Evolutionary conservation across 169 alveolate species (phyloP).

Genomic region (Theileria luwenshuni): DNA sequence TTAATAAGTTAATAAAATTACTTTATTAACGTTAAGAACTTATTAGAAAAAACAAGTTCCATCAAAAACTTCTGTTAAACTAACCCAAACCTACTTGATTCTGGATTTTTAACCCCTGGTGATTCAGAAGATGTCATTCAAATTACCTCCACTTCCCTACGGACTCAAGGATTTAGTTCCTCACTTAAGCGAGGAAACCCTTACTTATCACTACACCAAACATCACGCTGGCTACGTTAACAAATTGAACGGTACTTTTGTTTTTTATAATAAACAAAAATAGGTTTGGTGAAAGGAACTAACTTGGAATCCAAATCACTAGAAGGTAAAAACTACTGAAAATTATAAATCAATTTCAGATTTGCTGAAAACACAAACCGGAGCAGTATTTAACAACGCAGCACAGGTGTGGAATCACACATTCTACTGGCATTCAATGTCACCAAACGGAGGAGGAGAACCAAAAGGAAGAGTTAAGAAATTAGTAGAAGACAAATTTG

Average conservation of each 20-base stretch:
- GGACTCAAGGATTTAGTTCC: conserved; percentile 91
- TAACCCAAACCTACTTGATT: no score
- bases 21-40: background rate
- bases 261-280: conserved; percentile 20
- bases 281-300: conserved; percentile 72
- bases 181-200: conserved; percentile 89
- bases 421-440: conserved; percentile 91
- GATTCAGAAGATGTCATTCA: conserved; percentile 84
- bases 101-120: no score
- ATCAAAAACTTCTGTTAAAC: background rate
- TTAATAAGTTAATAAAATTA: background rate
- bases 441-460: conserved; percentile 89
- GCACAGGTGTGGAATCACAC: conserved; percentile 93
- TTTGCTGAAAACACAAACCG: conserved; percentile 74
- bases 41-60: no score
- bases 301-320: conserved; percentile 67
- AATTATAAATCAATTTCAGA: conserved; percentile 38
- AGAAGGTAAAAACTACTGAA: conserved; percentile 69
- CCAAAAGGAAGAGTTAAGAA: conserved; percentile 85
- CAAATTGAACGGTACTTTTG: conserved; percentile 79
- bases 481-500: conserved; percentile 85
- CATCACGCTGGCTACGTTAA: conserved; percentile 93
- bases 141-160: conserved; percentile 90
- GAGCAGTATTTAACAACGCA: conserved; percentile 88
- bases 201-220: conserved; percentile 91